phyloP scores from a whole-genome alignment of 2,329 filamentous ascomycete species.

The Aureobasidium leucospermi region DNA sequence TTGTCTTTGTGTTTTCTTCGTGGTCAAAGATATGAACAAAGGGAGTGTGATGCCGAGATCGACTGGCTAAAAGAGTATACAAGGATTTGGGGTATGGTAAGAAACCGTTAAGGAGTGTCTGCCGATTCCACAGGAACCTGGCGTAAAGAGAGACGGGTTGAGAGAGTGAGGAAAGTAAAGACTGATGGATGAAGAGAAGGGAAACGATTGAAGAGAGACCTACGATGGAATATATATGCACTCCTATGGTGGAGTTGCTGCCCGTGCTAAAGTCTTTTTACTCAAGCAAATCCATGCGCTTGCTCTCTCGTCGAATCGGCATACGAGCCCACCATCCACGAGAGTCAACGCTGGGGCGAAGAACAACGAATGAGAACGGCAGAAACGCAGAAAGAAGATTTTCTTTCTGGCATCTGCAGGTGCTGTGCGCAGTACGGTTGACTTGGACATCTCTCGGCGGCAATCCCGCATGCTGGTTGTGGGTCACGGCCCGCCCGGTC shows the following conservation, averaged over 20 bases:
- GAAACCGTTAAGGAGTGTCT: slow-evolving; percentile 8
- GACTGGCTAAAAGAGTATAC: slow-evolving; percentile 11
- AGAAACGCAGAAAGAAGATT: slow-evolving; percentile 4
- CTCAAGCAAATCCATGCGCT: neutral
- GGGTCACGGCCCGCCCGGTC: slow-evolving; percentile 8
- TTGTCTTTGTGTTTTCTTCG: slow-evolving; percentile 5
- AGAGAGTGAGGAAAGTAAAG: slow-evolving; percentile 7
- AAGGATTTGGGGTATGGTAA: slow-evolving; percentile 2
- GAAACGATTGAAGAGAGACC: neutral
- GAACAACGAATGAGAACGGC: slow-evolving; percentile 3
- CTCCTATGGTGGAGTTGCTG: neutral
- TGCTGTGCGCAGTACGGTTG: slow-evolving; percentile 1
- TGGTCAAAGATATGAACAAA: slow-evolving; percentile 2
- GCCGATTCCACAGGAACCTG: slow-evolving; percentile 14
- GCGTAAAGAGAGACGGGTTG: slow-evolving; percentile 6
- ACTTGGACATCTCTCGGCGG: slow-evolving; percentile 7
- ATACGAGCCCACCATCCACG: slow-evolving; percentile 1
- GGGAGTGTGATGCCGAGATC: slow-evolving; percentile 9
- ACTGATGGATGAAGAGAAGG: neutral
- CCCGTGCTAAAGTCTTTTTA: neutral
- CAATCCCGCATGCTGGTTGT: slow-evolving; percentile 9
- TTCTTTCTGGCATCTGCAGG: slow-evolving; percentile 8
- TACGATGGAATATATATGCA: slow-evolving; percentile 2
- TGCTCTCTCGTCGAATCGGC: slow-evolving; percentile 9
- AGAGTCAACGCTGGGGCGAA: slow-evolving; percentile 6